Base-by-base conservation (phyloP, 257 asterid species). In the Galeopsis tetrahit region DNA sequence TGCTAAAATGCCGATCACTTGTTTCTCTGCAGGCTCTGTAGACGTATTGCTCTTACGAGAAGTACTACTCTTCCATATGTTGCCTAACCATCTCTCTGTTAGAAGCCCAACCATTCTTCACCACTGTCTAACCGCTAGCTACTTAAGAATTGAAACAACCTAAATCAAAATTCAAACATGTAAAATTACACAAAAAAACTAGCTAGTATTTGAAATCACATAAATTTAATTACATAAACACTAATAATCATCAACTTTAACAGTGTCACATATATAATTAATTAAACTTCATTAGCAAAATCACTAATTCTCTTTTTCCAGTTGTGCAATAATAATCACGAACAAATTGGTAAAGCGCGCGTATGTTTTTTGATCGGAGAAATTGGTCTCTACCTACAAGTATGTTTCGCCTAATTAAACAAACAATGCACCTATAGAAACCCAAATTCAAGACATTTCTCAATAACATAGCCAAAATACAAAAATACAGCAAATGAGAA, bases 1-100 rank as follows among this genome's bases (percentile, higher is more conserved):
- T 32, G 92, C 77, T 70, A 88, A 55, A 71, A 90, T 82, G 34
- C 93, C 92, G 43, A 84, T n/a, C 58, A 58, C 68, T 7, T 69
- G 75, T 68, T 73, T 86, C 38, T 82, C 82, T 21, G 28, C 28
- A 2, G 84, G 69, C 66, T 82, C 88, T 57, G 77, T 53, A 8
- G 70, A 79, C 28, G 28, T 21, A 15, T 61, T 44, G 53, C 87
- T 77, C 76, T 81, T 86, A 7, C 80, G 77, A 0, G 93, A 86
- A 74, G 28, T 21, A 21, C 28, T 1, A 21, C 71, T 81, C 76
- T 80, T 89, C 90, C 83, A 86, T 69, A 85, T 77, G 64, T 63
- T 83, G 48, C 83, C 66, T 13, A 83, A 82, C 90, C 82, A 85
- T 13, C 77, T 74, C 49, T 85, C 93, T 3, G 77, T 66, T 80